Evolutionary conservation across 441 rosid species (phyloP), one percentile per base, ranked within the genome.

Genomic region (Adansonia madagascariensis): DNA sequence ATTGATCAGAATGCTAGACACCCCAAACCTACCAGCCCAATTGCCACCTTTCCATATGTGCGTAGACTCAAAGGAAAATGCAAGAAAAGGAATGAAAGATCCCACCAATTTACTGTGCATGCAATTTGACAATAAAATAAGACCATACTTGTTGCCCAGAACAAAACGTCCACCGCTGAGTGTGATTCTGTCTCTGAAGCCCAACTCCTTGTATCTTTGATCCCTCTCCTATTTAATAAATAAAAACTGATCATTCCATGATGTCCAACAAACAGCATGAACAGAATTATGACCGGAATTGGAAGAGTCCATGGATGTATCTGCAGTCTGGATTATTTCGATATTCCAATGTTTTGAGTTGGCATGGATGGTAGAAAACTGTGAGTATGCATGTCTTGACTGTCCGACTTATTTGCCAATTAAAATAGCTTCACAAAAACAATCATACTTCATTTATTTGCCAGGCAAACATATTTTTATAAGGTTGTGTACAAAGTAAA

Each of bases 101-200:
- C 18, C 60, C 7, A 24, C 69, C 17, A 61, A 75, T 14, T 17
- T 62, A 75, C 39, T 70, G 0, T 69, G 15, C n/a, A 46, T n/a
- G 68, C 46, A 61, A 61, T 46, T 61, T 7, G 69, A 63, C 4
- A 56, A 82, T 66, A 53, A 77, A 64, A 79, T 39, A 8, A 52
- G 84, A 79, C 50, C 82, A 49, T 92, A 94, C 99, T 89, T 97
- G 92, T 93, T 97, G 76, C 98, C 97, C 69, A 94, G 87, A 81
- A 97, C 92, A 79, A 93, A 97, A 11, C 98, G 97, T 14, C 98
- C 98, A 63, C 98, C 93, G 83, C 98, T 91, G 39, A 94, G 94
- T 0, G 98, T 97, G 82, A 97, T 94, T 83, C 93, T 87, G 78
- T 97, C 99, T 89, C 98, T 88, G 87, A 97, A 89, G 46, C 99